Percentiles rank a stretch among this genome's conserved stretches.
These are phyloP conservation scores for Lactarius deliciosus DNA, from an alignment of 768 basidiomycete species.

Conservation along the genomic window DNA sequence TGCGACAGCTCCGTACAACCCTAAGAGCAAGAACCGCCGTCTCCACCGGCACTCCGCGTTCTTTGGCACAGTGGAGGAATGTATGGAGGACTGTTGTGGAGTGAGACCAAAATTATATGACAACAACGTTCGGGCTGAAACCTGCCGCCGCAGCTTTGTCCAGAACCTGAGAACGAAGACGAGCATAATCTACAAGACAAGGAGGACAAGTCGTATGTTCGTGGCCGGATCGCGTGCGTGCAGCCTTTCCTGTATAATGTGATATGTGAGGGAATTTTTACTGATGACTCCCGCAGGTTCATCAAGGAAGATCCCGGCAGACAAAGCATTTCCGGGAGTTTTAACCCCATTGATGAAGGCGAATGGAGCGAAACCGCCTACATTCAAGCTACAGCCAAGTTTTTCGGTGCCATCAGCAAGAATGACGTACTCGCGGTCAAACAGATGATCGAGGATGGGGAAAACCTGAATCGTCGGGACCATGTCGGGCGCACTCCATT, in stretches of 20 bases:
- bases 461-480: slow-evolving; percentile 54
- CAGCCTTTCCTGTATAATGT: neutral
- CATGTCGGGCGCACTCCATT: slow-evolving; percentile 61
- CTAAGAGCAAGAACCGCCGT: slow-evolving; percentile 57
- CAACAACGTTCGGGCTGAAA: neutral
- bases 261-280: neutral
- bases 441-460: slow-evolving; percentile 42
- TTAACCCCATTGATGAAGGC: slow-evolving; percentile 64
- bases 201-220: slow-evolving; percentile 54
- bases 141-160: slow-evolving; percentile 45
- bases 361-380: slow-evolving; percentile 67
- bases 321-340: slow-evolving; percentile 60
- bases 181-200: slow-evolving; percentile 51
- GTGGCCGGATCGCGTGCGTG: slow-evolving; percentile 34
- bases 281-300: slow-evolving; percentile 40
- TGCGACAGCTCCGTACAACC: slow-evolving; percentile 53
- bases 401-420: slow-evolving; percentile 54
- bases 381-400: slow-evolving; percentile 50
- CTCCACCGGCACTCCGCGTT: slow-evolving; percentile 66
- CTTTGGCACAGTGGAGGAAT: slow-evolving; percentile 58
- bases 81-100: slow-evolving; percentile 63
- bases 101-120: slow-evolving; percentile 33
- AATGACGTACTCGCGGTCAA: slow-evolving; percentile 44
- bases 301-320: slow-evolving; percentile 61
- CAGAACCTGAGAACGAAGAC: slow-evolving; percentile 54